phyloP scores from a whole-genome alignment of 176 grass and related monocot genomes.

The Triticum monococcum region DNA sequence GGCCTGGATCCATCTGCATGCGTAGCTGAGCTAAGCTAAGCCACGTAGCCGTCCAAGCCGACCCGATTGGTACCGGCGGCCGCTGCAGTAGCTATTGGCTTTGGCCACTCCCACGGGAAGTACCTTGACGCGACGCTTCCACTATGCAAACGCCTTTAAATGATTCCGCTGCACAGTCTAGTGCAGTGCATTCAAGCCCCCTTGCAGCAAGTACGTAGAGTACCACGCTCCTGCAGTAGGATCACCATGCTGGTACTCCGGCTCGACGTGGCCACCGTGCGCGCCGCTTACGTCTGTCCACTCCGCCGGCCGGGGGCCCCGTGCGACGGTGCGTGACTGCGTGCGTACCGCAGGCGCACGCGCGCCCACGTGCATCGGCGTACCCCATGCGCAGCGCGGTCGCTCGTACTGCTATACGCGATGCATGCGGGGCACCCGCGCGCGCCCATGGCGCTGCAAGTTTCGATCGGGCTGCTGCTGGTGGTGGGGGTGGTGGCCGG shows the following conservation, averaged over 20 bases:
- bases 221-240: background rate
- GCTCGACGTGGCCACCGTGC: background rate
- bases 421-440: background rate
- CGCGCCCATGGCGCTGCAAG: background rate
- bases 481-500: no score
- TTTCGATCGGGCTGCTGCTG: background rate
- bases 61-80: background rate
- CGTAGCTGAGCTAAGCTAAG: no score
- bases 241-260: background rate
- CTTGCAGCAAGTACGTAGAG: background rate
- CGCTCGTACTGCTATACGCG: background rate
- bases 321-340: background rate
- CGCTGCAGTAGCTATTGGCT: background rate
- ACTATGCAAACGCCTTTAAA: background rate
- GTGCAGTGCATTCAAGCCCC: background rate
- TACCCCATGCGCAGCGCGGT: background rate
- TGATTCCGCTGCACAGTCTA: background rate
- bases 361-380: background rate
- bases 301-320: no score
- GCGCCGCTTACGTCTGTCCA: no score
- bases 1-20: background rate
- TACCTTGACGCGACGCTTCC: background rate
- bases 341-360: background rate
- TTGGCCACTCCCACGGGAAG: background rate
- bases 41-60: background rate